Conservation (phyloP, 1,139 yeast genomes). For the Hyphopichia pseudoburtonii region DNA sequence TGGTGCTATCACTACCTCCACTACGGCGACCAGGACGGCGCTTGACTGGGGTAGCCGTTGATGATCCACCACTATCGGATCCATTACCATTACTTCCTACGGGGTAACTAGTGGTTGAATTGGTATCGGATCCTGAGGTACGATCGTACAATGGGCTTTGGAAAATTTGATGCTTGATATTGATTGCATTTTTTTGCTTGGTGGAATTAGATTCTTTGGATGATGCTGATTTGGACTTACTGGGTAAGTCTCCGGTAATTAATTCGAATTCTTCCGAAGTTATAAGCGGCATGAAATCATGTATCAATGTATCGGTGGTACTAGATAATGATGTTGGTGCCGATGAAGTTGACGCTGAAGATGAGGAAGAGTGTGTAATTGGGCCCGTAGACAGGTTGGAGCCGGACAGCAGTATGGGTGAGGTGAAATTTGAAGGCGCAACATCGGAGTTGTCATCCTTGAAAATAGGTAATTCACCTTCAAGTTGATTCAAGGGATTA, state of each 20-base stretch:
- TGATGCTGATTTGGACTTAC: conserved; percentile 18
- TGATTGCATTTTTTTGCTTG: conserved; percentile 16
- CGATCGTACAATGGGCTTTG: conserved; percentile 41
- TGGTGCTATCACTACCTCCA: conserved; percentile 1
- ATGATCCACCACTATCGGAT: conserved; percentile 17
- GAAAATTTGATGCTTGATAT: conserved; percentile 41
- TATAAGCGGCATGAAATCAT: conserved; percentile 46
- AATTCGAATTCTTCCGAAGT: conserved; percentile 38
- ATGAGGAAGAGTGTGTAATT: neutral
- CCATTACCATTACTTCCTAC: conserved; percentile 7
- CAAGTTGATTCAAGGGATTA: neutral
- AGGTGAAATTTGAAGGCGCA: neutral
- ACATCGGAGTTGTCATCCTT: neutral
- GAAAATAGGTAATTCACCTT: neutral
- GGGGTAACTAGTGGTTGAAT: conserved; percentile 8
- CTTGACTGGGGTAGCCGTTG: conserved; percentile 13
- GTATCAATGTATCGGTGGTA: conserved; percentile 17
- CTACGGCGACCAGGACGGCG: conserved; percentile 22
- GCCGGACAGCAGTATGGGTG: too few species aligned
- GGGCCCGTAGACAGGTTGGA: too few species aligned
- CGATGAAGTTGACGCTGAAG: neutral
- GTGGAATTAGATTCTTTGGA: conserved; percentile 12
- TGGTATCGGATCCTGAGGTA: conserved; percentile 46
- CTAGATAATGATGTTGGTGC: conserved; percentile 5
- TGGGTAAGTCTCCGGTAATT: conserved; percentile 41